A percentile compares a stretch with the other conserved stretches of the same genome.
phyloP scores from a whole-genome alignment of 148 eudicot species.

The Nepenthes gracilis region DNA sequence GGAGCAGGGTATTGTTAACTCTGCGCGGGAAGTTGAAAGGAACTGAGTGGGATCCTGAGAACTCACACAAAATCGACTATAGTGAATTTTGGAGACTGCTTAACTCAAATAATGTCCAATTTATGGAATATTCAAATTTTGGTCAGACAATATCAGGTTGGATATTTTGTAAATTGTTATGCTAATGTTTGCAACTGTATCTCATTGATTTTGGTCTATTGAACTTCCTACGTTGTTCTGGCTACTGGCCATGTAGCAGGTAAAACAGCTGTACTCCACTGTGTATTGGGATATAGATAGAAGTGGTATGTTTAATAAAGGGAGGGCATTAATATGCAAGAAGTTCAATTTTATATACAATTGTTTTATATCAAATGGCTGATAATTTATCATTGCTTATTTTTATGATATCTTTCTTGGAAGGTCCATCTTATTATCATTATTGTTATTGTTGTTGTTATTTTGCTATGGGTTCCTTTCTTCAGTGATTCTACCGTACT shows the following conservation, averaged over 20 bases:
- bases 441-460: too few relatives aligned
- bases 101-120: conserved; percentile 68
- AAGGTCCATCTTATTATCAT: too few relatives aligned
- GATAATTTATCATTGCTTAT: too few relatives aligned
- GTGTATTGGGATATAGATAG: too few relatives aligned
- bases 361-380: too few relatives aligned
- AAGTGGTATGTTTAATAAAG: too few relatives aligned
- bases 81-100: conserved; percentile 73
- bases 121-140: conserved; percentile 85
- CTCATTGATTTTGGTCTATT: neutral
- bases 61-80: conserved; percentile 65
- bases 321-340: too few relatives aligned
- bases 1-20: conserved; percentile 77
- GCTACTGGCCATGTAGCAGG: too few relatives aligned
- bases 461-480: conserved; percentile 6
- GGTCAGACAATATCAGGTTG: conserved; percentile 81
- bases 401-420: too few relatives aligned
- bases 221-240: neutral
- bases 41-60: conserved; percentile 85
- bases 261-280: too few relatives aligned
- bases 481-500: conserved; percentile 78
- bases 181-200: neutral
- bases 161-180: neutral
- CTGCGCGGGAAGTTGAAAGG: conserved; percentile 76
- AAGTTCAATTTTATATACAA: too few relatives aligned